A percentile compares a stretch with the other conserved stretches of the same genome.
Conservation (phyloP, 306 rosid species). For the Prunus padus region DNA sequence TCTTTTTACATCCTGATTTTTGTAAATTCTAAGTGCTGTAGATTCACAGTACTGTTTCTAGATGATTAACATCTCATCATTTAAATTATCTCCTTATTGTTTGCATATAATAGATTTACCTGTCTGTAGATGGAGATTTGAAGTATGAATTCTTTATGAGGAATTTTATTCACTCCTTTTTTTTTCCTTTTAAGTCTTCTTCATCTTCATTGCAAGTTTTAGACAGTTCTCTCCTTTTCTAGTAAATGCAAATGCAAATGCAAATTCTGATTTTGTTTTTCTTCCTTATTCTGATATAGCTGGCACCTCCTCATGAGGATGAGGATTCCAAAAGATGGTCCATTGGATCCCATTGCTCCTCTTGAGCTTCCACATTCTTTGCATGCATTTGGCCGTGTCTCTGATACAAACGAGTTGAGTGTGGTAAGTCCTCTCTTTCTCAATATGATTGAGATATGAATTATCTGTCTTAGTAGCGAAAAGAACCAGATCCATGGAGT, state of each 20-base stretch:
- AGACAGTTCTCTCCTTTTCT: not conserved
- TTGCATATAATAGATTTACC: not conserved
- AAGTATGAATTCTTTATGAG: not conserved
- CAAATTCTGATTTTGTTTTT: conserved; percentile 15
- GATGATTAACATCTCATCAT: not conserved
- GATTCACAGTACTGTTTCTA: conserved; percentile 2
- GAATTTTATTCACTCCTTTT: not conserved
- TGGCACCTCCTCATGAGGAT: conserved; percentile 97
- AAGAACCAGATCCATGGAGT: not conserved
- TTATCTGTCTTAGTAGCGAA: not conserved
- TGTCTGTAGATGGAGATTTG: not conserved
- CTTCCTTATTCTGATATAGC: conserved; percentile 36
- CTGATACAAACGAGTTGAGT: conserved; percentile 63
- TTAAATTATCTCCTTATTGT: not conserved
- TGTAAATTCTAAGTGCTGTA: not conserved
- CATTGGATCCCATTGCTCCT: conserved; percentile 86
- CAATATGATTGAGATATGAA: not conserved
- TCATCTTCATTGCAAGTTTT: conserved; percentile 10
- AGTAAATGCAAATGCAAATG: conserved; percentile 4
- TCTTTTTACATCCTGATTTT: not conserved
- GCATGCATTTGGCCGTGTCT: conserved; percentile 81
- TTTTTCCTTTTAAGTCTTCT: not conserved
- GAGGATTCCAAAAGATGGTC: conserved; percentile 72
- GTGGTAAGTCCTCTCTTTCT: conserved; percentile 39
- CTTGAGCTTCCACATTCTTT: conserved; percentile 92